Conservation (phyloP, 116 monocot genomes). For the Trichopus zeylanicus region DNA sequence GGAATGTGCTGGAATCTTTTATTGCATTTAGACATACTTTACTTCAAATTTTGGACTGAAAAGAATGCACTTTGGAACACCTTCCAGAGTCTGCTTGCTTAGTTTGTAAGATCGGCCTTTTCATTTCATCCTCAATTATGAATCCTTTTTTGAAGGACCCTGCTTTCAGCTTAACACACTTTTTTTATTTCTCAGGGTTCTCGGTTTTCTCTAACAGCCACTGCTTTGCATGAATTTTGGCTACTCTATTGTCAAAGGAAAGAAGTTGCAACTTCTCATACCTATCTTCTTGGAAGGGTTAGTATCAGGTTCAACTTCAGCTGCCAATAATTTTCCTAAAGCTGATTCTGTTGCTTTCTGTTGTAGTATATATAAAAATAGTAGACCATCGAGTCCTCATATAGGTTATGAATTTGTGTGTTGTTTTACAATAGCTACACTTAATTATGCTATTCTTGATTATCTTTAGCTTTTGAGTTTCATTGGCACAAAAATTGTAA, state of each 20-base stretch:
- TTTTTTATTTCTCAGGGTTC: conserved; percentile 48
- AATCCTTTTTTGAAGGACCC: no score
- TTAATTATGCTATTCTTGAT: no score
- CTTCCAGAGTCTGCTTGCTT: conserved; percentile 73
- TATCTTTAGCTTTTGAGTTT: no score
- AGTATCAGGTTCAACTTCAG: neutral
- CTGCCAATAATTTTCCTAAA: no score
- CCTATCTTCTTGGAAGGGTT: conserved; percentile 62
- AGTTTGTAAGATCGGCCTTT: conserved; percentile 63
- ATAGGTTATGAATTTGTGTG: no score
- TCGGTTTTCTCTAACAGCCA: conserved; percentile 75
- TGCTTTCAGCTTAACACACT: neutral
- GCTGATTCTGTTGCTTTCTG: no score
- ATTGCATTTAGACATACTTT: conserved; percentile 76
- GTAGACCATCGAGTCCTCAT: no score
- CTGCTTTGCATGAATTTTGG: conserved; percentile 90
- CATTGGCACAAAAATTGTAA: no score
- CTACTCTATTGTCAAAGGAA: conserved; percentile 46
- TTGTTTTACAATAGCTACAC: no score
- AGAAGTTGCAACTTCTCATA: conserved; percentile 17
- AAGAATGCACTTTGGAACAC: conserved; percentile 58
- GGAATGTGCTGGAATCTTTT: conserved; percentile 78
- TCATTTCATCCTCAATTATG: neutral
- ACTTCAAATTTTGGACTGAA: conserved; percentile 75
- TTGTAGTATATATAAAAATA: no score